phyloP scores from a whole-genome alignment of 139 green algal species.

The Chlamydomonas incerta region DNA sequence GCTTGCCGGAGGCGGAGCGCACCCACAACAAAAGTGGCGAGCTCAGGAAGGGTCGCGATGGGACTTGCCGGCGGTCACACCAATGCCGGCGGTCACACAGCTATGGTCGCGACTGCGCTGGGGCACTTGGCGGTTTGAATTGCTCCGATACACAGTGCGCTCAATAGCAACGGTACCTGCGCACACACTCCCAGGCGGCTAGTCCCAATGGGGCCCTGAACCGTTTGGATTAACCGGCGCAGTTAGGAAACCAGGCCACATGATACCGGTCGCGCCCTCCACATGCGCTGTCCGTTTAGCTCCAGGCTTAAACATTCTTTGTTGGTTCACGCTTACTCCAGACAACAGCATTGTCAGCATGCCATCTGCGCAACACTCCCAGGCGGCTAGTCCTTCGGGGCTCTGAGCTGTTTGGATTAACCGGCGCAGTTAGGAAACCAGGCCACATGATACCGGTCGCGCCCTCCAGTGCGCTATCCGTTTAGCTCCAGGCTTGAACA shows the following conservation, averaged over 20 bases:
- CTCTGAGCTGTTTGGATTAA: constrained; percentile 8
- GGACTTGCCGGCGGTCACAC: no score
- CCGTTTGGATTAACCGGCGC: constrained; percentile 27
- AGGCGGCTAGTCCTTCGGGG: constrained; percentile 2
- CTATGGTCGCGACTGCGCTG: no score
- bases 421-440: background rate
- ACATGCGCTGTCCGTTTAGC: background rate
- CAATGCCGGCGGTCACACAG: no score
- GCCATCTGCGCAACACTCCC: constrained; percentile 25
- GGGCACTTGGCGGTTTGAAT: no score
- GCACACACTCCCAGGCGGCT: constrained; percentile 31
- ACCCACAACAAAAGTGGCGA: no score
- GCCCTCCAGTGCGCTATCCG: background rate
- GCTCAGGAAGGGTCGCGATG: no score
- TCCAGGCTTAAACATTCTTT: constrained; percentile 32
- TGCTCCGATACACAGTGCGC: no score
- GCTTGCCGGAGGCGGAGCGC: no score
- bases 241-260: background rate
- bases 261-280: background rate
- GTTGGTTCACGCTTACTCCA: no score
- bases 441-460: constrained; percentile 10
- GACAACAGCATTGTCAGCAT: background rate
- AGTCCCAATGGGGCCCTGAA: constrained; percentile 18
- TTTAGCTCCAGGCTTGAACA: constrained; percentile 28
- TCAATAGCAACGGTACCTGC: no score